Evolutionary conservation across 305 asterid species (phyloP), one percentile per base, ranked within the genome.

Genomic region (Fraxinus velutina): DNA sequence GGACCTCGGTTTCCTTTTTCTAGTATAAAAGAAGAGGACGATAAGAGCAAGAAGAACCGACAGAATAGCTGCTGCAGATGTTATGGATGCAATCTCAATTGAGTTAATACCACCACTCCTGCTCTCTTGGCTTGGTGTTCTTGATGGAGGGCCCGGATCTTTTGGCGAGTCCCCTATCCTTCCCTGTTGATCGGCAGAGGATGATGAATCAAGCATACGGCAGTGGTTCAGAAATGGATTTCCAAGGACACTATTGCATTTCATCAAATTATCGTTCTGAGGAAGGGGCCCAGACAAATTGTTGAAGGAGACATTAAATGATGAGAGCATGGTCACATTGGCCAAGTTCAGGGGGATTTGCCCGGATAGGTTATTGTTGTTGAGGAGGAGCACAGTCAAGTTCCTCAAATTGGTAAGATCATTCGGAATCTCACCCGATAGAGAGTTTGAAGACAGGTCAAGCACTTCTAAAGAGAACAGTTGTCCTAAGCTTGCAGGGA

Each of bases 301-400:
- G 81, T 93, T 93, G 88, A 86, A 92, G 13, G 98, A 92, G 75
- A 82, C 91, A 1, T 92, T 93, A 22, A 93, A 89, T 39, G n/a
- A 42, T 5, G 87, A 83, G 73, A 92, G 88, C 42, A 88, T 44
- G 75, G 96, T 82, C 47, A 86, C 21, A 50, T 84, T 91, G 32
- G 90, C 86, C 83, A 93, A 80, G 83, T 82, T 86, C 5, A 85
- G 78, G 13, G 97, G 97, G 17, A 90, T 80, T 90, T 85, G 88
- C 85, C 98, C 98, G 0, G 95, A 88, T 44, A 93, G 85, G 73
- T 84, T 89, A 47, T 93, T 93, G 78, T 91, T 88, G 91, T 92
- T 89, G 80, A 92, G 88, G 21, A 91, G 89, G 21, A 93, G 91
- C 52, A 81, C 76, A 0, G 84, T 87, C 85, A 92, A 78, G 84